Evolutionary conservation across 2,329 filamentous ascomycete genomes (phyloP).

Genomic region (Sporothrix mexicana): DNA sequence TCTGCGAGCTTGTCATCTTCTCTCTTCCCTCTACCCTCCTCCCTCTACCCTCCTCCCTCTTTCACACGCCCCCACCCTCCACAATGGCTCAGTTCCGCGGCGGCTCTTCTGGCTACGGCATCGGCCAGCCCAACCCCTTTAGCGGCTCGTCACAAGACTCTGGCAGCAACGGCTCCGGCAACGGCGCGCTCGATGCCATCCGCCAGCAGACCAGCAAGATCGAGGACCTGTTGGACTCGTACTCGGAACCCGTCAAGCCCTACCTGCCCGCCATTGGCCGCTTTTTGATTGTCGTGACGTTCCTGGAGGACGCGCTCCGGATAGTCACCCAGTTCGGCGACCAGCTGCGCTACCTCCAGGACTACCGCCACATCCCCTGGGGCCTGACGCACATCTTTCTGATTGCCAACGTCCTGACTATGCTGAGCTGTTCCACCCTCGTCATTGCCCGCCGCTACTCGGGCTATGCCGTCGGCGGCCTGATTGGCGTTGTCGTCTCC

Average conservation of each 20-base stretch:
- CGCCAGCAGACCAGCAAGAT: slow-evolving; percentile 97
- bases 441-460: slow-evolving; percentile 93
- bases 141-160: slow-evolving; percentile 64
- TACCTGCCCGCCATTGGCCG: slow-evolving; percentile 95
- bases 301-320: slow-evolving; percentile 92
- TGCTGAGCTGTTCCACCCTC: slow-evolving; percentile 79
- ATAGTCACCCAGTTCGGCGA: slow-evolving; percentile 98
- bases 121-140: slow-evolving; percentile 76
- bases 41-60: background rate
- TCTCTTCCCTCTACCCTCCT: background rate
- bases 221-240: slow-evolving; percentile 85
- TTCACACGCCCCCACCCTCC: slow-evolving; percentile 26
- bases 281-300: slow-evolving; percentile 97
- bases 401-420: slow-evolving; percentile 85
- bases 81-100: slow-evolving; percentile 60
- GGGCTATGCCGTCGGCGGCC: slow-evolving; percentile 87
- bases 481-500: slow-evolving; percentile 87
- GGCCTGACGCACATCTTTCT: slow-evolving; percentile 94
- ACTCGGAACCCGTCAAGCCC: slow-evolving; percentile 93
- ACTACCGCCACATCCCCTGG: slow-evolving; percentile 87
- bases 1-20: background rate
- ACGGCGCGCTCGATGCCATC: slow-evolving; percentile 84
- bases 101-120: slow-evolving; percentile 73
- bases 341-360: slow-evolving; percentile 88
- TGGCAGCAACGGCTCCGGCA: slow-evolving; percentile 61